Evolutionary conservation across 345 rosid species (phyloP).

Genomic region (Carallia brachiata): DNA sequence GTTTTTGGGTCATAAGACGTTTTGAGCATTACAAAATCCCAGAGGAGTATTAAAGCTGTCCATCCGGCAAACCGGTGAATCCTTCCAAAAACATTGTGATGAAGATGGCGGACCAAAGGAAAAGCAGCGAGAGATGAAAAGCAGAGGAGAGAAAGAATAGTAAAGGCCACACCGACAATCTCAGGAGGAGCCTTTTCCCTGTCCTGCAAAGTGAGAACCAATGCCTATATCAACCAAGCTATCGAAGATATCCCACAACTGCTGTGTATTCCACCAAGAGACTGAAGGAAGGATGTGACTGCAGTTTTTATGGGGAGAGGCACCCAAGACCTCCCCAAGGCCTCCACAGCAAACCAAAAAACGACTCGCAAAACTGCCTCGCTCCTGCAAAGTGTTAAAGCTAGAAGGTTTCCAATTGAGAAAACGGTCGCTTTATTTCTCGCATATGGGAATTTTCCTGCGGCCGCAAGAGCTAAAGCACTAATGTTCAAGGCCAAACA

Average conservation of each 20-base stretch:
- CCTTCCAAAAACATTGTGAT: conserved; percentile 73
- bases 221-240: conserved; percentile 63
- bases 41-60: conserved; percentile 56
- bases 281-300: conserved; percentile 37
- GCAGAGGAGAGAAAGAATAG: no score
- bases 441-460: conserved; percentile 58
- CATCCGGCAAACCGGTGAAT: conserved; percentile 69
- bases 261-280: conserved; percentile 75
- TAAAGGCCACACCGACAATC: conserved; percentile 18
- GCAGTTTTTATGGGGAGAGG: no score
- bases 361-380: no score
- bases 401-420: conserved; percentile 31
- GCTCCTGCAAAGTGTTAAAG: no score
- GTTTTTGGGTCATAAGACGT: conserved; percentile 54
- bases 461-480: conserved; percentile 55
- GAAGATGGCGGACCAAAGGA: conserved; percentile 77
- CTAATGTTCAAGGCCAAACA: conserved; percentile 46
- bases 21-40: conserved; percentile 59
- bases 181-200: conserved; percentile 49
- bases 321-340: no score
- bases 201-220: conserved; percentile 56
- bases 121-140: conserved; percentile 38
- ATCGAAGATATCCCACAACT: conserved; percentile 72
- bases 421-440: conserved; percentile 63
- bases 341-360: no score